A percentile compares a stretch with the other conserved stretches of the same genome.
These are phyloP conservation scores for Hygrophoropsis aurantiaca DNA, from an alignment of 768 basidiomycete species.

Conservation along the genomic window DNA sequence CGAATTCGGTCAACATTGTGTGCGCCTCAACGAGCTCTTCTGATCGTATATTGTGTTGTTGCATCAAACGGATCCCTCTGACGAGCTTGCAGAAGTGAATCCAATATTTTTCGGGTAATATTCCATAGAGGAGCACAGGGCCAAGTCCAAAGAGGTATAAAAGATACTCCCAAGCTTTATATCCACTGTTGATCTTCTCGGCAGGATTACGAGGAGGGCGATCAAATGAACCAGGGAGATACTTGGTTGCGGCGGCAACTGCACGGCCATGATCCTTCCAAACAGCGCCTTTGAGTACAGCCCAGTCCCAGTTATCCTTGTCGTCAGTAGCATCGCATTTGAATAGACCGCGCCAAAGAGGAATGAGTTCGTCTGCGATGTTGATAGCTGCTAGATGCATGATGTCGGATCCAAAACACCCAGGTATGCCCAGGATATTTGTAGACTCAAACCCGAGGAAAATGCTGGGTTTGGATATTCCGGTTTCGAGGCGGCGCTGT, in stretches of 20 bases:
- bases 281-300: slow-evolving; percentile 14
- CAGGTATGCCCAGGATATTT: slow-evolving; percentile 28
- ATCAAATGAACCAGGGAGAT: slow-evolving; percentile 19
- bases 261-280: slow-evolving; percentile 19
- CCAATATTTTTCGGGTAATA: slow-evolving; percentile 18
- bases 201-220: slow-evolving; percentile 21
- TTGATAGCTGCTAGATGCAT: slow-evolving; percentile 40
- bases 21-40: slow-evolving; percentile 16
- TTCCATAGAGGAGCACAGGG: slow-evolving; percentile 12
- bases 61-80: slow-evolving; percentile 17
- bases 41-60: slow-evolving; percentile 13
- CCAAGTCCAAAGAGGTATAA: slow-evolving; percentile 18
- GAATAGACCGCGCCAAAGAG: slow-evolving; percentile 22
- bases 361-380: slow-evolving; percentile 18
- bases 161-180: slow-evolving; percentile 28
- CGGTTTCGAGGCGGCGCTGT: slow-evolving; percentile 27
- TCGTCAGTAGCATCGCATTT: slow-evolving; percentile 16
- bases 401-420: slow-evolving; percentile 36
- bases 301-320: slow-evolving; percentile 31
- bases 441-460: slow-evolving; percentile 29
- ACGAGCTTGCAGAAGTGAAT: slow-evolving; percentile 19
- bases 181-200: slow-evolving; percentile 25
- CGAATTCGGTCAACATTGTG: slow-evolving; percentile 17
- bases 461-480: slow-evolving; percentile 35
- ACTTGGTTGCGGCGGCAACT: slow-evolving; percentile 6